Base-by-base conservation (phyloP, 495 filamentous ascomycete genomes). In the Penicillium ochrochloron region DNA sequence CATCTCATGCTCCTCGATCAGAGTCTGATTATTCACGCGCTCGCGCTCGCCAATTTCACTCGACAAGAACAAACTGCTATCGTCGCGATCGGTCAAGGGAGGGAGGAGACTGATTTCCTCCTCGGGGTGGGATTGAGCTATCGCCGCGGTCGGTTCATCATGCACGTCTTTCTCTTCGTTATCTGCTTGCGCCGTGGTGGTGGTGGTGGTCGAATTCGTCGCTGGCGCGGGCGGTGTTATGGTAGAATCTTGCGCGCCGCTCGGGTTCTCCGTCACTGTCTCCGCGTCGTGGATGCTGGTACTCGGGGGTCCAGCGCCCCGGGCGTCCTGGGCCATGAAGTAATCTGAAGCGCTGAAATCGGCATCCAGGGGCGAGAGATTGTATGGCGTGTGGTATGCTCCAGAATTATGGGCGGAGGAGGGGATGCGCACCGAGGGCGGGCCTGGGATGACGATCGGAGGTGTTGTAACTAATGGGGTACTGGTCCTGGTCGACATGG, bases 1-100 rank as follows among this genome's bases (percentile, higher is more conserved):
- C 86, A 91, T 90, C 65, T 89, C 87, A 35, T 77, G 80, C 73
- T 91, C 89, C 68, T 89, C 84, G 48, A 90, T 70, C 11, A 81
- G 70, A 1, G 82, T 85, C 62, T 83, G 78, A 31, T 82, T 81
- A 31, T 79, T 79, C 52, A 55, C 70, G 52, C 73, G 73, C 39
- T 79, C 76, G 46, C 72, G 71, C 33, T 81, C 74, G 61, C 73
- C 80, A 61, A 80, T 73, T 44, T 82, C 78, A 66, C 70, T 76
- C 29, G 71, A 76, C 46, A 70, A 71, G 57, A 76, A 65, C 9
- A 79, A 66, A 41, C 75, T 78, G 57, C 68, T 79, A 55, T 80
- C 75, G 57, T 80, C 76, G 60, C 70, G 68, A 53, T 80, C 79
- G 34, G 72, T 72, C 62, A 77, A 67, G n/a, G 78, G 76, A 61